phyloP scores from a whole-genome alignment of 176 grass and related monocot genomes.

The Cocos nucifera region DNA sequence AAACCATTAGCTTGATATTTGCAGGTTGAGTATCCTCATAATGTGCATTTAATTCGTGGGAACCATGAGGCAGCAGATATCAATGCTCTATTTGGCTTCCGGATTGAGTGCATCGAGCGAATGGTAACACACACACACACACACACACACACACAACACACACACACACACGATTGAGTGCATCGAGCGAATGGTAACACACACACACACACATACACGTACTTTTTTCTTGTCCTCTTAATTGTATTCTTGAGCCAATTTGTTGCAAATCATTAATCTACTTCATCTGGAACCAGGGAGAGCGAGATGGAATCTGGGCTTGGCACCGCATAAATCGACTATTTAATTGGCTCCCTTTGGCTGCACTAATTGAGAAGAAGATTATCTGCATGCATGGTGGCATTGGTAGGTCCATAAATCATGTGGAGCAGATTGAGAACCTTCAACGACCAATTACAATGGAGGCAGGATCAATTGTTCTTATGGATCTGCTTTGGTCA shows the following conservation, averaged over 20 bases:
- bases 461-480: constrained; percentile 95
- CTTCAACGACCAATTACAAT: constrained; percentile 97
- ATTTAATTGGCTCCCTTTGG: constrained; percentile 98
- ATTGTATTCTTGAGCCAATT: not conserved
- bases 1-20: constrained; percentile 1
- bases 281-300: constrained; percentile 42
- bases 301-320: constrained; percentile 96
- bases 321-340: constrained; percentile 98
- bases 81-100: constrained; percentile 97
- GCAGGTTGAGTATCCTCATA: constrained; percentile 90
- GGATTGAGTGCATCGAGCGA: constrained; percentile 97
- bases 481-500: constrained; percentile 98
- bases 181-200: constrained; percentile 91
- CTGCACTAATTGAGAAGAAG: constrained; percentile 97
- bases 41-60: constrained; percentile 97
- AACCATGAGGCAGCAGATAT: constrained; percentile 98
- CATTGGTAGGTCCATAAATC: constrained; percentile 96
- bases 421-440: constrained; percentile 94
- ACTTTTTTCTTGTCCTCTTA: not conserved
- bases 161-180: no score
- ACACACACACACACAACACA: no score
- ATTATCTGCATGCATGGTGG: constrained; percentile 99
- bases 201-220: not conserved
- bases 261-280: not conserved
- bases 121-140: constrained; percentile 43